Conservation (phyloP, 1,284 basidiomycete genomes). For the Ganoderma lucidum region DNA sequence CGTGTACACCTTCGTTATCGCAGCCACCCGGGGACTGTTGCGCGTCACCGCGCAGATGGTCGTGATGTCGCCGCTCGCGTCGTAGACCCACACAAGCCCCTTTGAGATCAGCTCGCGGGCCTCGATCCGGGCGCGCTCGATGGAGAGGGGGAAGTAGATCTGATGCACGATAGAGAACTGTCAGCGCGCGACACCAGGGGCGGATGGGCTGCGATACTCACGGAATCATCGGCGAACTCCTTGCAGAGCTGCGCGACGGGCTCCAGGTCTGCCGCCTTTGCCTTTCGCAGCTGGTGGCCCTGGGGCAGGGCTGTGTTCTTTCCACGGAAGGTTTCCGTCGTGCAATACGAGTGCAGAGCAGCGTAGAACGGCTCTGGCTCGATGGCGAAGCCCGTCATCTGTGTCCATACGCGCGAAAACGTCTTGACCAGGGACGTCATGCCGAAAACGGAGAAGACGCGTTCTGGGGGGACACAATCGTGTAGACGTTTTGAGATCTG, state of each 20-base stretch:
- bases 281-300: constrained; percentile 45
- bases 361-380: constrained; percentile 53
- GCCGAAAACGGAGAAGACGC: constrained; percentile 54
- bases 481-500: constrained; percentile 47
- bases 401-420: constrained; percentile 49
- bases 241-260: constrained; percentile 52
- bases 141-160: constrained; percentile 48
- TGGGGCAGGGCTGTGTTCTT: constrained; percentile 36
- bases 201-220: constrained; percentile 35
- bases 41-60: constrained; percentile 59
- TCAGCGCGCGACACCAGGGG: constrained; percentile 13
- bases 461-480: constrained; percentile 49
- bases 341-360: constrained; percentile 52
- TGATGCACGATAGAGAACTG: constrained; percentile 30
- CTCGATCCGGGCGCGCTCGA: constrained; percentile 47
- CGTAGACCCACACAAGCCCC: constrained; percentile 57
- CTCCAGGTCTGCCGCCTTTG: constrained; percentile 45
- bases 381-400: constrained; percentile 43
- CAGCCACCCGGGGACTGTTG: constrained; percentile 50
- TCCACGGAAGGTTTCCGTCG: constrained; percentile 43
- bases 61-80: constrained; percentile 48
- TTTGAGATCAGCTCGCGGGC: constrained; percentile 52
- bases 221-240: constrained; percentile 56
- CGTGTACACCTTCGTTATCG: constrained; percentile 61
- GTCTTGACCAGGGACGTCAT: constrained; percentile 46